Evolutionary conservation across 345 rosid species (phyloP).

Genomic region (Diplotaxis tenuifolia): DNA sequence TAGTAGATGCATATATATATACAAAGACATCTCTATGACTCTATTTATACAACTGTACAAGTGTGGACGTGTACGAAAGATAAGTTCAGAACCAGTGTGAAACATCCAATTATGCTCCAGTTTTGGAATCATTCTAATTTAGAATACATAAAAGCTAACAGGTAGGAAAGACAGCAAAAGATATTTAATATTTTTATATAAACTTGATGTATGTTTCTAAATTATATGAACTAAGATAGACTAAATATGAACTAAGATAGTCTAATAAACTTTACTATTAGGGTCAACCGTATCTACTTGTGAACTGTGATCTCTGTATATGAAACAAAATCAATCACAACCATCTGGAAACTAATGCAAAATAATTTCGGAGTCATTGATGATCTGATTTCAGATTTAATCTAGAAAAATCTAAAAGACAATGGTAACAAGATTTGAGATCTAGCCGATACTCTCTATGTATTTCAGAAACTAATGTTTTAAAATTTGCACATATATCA

Average conservation of each 20-base stretch:
- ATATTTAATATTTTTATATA: neutral
- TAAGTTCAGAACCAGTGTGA: constrained; percentile 19
- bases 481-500: too few relatives aligned
- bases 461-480: too few relatives aligned
- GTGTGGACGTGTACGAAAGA: neutral
- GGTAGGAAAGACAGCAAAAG: constrained; percentile 1
- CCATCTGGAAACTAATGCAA: neutral
- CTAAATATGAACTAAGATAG: too few relatives aligned
- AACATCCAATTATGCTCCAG: constrained; percentile 30
- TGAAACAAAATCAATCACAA: neutral
- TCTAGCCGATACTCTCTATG: too few relatives aligned
- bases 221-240: neutral
- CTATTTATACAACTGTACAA: constrained; percentile 21
- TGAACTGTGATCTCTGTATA: too few relatives aligned
- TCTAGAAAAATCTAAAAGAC: constrained; percentile 2
- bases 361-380: constrained; percentile 18
- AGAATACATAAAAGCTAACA: constrained; percentile 8
- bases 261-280: neutral
- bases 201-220: neutral
- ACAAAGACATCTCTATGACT: too few relatives aligned
- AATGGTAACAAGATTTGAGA: constrained; percentile 12
- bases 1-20: neutral
- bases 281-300: constrained; percentile 9
- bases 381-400: constrained; percentile 19
- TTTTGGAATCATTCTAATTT: constrained; percentile 30